Evolutionary conservation across 331 rosid species (phyloP).

Genomic region (Malus hybrid): DNA sequence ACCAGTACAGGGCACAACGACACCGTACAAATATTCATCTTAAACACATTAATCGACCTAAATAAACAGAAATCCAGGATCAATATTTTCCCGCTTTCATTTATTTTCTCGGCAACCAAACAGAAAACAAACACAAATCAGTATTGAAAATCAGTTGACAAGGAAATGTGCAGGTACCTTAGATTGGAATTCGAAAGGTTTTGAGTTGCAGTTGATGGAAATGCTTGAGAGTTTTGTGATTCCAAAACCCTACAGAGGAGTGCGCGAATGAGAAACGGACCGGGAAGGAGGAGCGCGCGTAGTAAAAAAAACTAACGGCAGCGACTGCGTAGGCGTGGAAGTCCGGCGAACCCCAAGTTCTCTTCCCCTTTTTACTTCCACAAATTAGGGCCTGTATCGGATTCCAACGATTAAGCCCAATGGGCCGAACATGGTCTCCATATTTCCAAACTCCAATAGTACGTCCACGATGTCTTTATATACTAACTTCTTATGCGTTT

Average conservation of each 20-base stretch:
- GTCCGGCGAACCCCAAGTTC: not conserved
- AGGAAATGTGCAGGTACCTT: not conserved
- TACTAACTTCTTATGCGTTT: no score
- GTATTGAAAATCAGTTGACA: not conserved
- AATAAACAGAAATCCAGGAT: not conserved
- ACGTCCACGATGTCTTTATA: not conserved
- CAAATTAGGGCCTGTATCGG: not conserved
- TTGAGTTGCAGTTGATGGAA: not conserved
- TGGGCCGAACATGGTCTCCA: not conserved
- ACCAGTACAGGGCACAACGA: not conserved
- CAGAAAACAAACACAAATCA: not conserved
- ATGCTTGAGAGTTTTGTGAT: not conserved
- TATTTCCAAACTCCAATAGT: not conserved
- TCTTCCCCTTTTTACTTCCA: not conserved
- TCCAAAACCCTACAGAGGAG: not conserved
- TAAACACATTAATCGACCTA: not conserved
- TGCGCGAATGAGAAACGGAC: not conserved
- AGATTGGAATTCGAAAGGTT: not conserved
- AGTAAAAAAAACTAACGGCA: not conserved
- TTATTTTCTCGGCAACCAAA: not conserved
- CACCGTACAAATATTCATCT: not conserved
- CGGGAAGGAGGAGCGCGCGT: not conserved
- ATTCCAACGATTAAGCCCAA: not conserved
- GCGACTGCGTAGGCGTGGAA: not conserved
- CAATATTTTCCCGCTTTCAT: not conserved